Base-by-base conservation (phyloP, 2,329 filamentous ascomycete genomes). In the Penicillium brevicompactum region DNA sequence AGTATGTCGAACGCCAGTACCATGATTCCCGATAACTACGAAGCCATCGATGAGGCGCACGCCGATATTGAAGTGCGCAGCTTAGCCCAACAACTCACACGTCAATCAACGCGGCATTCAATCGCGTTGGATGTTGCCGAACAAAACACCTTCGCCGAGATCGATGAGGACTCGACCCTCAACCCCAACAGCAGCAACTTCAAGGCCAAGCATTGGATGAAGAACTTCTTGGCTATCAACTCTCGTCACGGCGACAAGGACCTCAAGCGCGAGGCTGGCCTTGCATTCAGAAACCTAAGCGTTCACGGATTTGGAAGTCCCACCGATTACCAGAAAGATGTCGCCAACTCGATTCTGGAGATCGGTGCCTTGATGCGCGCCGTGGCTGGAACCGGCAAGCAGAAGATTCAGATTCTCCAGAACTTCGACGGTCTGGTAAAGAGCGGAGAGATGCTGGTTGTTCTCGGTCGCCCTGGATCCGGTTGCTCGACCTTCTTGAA, bases 401-500 rank as follows among this genome's bases (percentile, higher is more conserved):
- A 70, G 46, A 75, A 74, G 63, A 87, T 85, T 59, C 80, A 85
- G 32, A 90, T 90, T 57, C 73, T 90, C 16, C 78, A 80, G 31
- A 74, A 80, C 52, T 88, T 90, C 56, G 82, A 89, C 62, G 88
- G 88, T 4, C 60, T 89, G 2, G 70, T 90, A 13, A 77, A 76
- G 48, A 78, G 75, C 49, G 82, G 82, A 34, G 82, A 85, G 71
- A 82, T 85, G 78, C 72, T 84, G 49, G 75, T 84, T 10, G 82
- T 85, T 1, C 75, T 85, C 0, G 82, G 82, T 2, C 76, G 76
- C 47, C 78, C 78, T 7, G 78, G 78, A 48, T 56, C 73, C 54
- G 77, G 77, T 54, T 96, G 92, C 73, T 91, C 89, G n/a, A 95
- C 91, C 2, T 87, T 95, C 61, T 78, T 96, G 61, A 95, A 95